Evolutionary conservation across 495 filamentous ascomycete species (phyloP).

Genomic region (Astrocystis sublimbata): DNA sequence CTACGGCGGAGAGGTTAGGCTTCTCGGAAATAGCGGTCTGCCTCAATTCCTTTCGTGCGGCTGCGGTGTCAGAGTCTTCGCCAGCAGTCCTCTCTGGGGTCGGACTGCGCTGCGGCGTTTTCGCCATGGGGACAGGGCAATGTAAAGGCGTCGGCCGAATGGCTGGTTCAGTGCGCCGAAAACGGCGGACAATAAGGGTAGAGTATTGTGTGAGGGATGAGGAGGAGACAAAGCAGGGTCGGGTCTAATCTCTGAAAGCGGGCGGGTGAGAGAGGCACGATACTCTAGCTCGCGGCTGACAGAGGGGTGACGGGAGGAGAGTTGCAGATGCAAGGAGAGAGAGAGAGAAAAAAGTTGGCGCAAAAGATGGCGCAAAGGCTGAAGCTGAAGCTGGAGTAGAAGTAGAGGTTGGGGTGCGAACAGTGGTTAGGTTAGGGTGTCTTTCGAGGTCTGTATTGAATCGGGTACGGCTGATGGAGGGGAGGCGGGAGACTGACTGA

Average conservation of each 20-base stretch:
- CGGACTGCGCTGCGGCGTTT: constrained; percentile 27
- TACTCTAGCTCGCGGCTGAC: not conserved
- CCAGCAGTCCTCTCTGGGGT: constrained; percentile 25
- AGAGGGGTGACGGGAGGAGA: not conserved
- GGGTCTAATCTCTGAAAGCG: not conserved
- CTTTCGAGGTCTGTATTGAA: constrained; percentile 6
- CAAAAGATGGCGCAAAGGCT: not conserved
- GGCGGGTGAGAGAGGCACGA: not conserved
- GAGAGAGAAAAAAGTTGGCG: not conserved
- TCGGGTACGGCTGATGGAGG: constrained; percentile 9
- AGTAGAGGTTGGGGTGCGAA: not conserved
- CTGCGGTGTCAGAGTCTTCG: constrained; percentile 57
- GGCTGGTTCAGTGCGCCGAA: not conserved
- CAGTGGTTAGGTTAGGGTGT: too few species aligned
- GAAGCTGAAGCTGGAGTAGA: not conserved
- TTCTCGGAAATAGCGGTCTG: constrained; percentile 57
- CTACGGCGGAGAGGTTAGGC: constrained; percentile 25
- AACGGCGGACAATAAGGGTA: not conserved
- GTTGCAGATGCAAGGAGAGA: not conserved
- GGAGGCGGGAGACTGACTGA: too few species aligned
- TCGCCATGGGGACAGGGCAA: constrained; percentile 20
- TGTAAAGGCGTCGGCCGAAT: not conserved
- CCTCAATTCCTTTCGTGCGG: constrained; percentile 56
- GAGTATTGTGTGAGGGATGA: not conserved
- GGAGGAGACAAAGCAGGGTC: constrained; percentile 6